Evolutionary conservation across 2,329 filamentous ascomycete species (phyloP).

Genomic region (Arthroderma sp.): DNA sequence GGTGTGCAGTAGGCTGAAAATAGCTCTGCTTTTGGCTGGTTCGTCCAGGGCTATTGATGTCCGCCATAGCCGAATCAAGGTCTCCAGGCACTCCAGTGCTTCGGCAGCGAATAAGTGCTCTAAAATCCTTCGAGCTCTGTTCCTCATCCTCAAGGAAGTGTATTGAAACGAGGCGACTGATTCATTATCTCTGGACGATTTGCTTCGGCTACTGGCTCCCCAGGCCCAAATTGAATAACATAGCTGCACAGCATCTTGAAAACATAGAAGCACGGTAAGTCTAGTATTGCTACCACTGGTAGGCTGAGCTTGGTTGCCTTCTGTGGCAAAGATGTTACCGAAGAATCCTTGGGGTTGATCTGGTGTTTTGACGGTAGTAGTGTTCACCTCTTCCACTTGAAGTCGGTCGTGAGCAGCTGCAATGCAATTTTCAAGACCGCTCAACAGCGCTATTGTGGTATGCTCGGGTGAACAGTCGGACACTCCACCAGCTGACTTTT

Average conservation of each 20-base stretch:
- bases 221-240: slow-evolving; percentile 94
- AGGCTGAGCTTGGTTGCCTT: slow-evolving; percentile 62
- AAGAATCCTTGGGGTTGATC: slow-evolving; percentile 82
- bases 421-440: slow-evolving; percentile 81
- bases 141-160: slow-evolving; percentile 81
- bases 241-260: slow-evolving; percentile 86
- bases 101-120: slow-evolving; percentile 91
- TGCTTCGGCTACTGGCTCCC: slow-evolving; percentile 47
- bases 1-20: slow-evolving; percentile 79
- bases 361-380: slow-evolving; percentile 59
- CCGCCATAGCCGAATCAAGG: slow-evolving; percentile 73
- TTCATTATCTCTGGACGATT: slow-evolving; percentile 45
- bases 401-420: slow-evolving; percentile 77
- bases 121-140: slow-evolving; percentile 71
- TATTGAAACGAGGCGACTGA: slow-evolving; percentile 77
- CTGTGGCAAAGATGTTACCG: slow-evolving; percentile 75
- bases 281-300: slow-evolving; percentile 75
- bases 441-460: slow-evolving; percentile 62
- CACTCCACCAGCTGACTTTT: slow-evolving; percentile 27
- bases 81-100: slow-evolving; percentile 85
- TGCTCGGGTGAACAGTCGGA: slow-evolving; percentile 46
- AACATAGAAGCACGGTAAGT: slow-evolving; percentile 85
- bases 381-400: slow-evolving; percentile 59
- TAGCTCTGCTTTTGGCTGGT: slow-evolving; percentile 45
- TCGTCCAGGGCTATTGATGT: slow-evolving; percentile 38